A percentile compares a stretch with the other conserved stretches of the same genome.
phyloP scores from a whole-genome alignment of 208 protist species.

The Leishmania tropica region DNA sequence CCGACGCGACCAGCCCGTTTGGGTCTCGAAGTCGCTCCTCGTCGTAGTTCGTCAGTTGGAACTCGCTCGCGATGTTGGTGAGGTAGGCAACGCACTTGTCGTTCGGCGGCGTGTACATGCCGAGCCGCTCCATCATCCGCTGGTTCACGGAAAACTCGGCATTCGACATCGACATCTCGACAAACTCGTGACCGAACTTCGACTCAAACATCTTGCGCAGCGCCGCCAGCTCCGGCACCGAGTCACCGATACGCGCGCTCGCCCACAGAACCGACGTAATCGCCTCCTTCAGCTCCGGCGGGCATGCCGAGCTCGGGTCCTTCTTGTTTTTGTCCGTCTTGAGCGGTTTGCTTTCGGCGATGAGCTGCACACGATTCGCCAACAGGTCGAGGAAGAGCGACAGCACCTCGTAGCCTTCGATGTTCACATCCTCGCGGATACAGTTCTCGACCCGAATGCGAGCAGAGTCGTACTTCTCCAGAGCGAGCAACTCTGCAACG shows the following conservation, averaged over 20 bases:
- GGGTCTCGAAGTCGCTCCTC: constrained; percentile 68
- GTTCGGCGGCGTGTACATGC: constrained; percentile 73
- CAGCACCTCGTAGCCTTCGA: constrained; percentile 88
- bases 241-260: constrained; percentile 63
- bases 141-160: constrained; percentile 90
- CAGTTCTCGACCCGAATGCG: constrained; percentile 88
- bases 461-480: constrained; percentile 91
- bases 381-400: constrained; percentile 86
- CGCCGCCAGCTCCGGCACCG: constrained; percentile 68
- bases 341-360: constrained; percentile 70
- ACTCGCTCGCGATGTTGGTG: constrained; percentile 79
- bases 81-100: constrained; percentile 88
- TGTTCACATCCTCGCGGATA: constrained; percentile 88
- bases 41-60: constrained; percentile 75
- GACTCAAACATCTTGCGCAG: constrained; percentile 79
- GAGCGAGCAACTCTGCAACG: constrained; percentile 83
- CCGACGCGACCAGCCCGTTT: constrained; percentile 64
- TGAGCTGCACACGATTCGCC: constrained; percentile 80
- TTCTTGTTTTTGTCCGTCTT: constrained; percentile 46
- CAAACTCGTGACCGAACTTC: constrained; percentile 88
- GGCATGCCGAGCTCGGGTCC: constrained; percentile 55
- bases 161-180: constrained; percentile 80
- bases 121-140: constrained; percentile 82
- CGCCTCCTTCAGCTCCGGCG: constrained; percentile 91
- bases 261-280: constrained; percentile 89